Conservation (phyloP, 768 basidiomycete species). For the Termitomyces sp. region DNA sequence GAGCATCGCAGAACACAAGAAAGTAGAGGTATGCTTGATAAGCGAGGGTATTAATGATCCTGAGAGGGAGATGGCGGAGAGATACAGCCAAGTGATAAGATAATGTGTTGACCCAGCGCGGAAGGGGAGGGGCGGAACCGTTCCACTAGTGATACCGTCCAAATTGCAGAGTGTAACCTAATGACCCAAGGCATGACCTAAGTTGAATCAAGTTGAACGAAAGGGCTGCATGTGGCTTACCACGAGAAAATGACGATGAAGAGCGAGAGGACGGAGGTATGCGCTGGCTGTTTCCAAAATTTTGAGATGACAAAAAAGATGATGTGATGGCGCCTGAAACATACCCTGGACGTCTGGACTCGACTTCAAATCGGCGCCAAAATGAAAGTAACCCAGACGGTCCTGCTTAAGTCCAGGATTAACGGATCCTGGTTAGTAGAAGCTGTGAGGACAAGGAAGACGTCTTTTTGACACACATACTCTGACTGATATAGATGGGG, state of each 20-base stretch:
- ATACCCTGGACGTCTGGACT: not conserved
- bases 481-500: slow-evolving; percentile 1
- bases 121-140: too few relatives aligned
- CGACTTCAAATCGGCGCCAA: not conserved
- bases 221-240: not conserved
- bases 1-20: slow-evolving; percentile 48
- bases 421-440: not conserved
- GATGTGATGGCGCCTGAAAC: slow-evolving; percentile 2
- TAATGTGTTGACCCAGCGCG: not conserved
- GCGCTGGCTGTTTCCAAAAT: not conserved
- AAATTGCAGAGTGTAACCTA: not conserved
- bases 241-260: not conserved
- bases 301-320: not conserved
- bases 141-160: not conserved
- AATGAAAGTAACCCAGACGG: not conserved
- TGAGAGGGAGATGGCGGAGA: not conserved
- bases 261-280: not conserved
- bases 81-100: not conserved
- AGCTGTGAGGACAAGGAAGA: not conserved
- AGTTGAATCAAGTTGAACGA: not conserved
- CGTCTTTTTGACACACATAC: slow-evolving; percentile 1
- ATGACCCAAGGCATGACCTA: not conserved
- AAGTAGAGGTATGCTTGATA: slow-evolving; percentile 7
- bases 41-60: slow-evolving; percentile 7
- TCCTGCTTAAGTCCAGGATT: slow-evolving; percentile 4